These are phyloP conservation scores for Panicum virgatum DNA, from an alignment of 202 grass and related monocot genomes.

Conservation along the genomic window DNA sequence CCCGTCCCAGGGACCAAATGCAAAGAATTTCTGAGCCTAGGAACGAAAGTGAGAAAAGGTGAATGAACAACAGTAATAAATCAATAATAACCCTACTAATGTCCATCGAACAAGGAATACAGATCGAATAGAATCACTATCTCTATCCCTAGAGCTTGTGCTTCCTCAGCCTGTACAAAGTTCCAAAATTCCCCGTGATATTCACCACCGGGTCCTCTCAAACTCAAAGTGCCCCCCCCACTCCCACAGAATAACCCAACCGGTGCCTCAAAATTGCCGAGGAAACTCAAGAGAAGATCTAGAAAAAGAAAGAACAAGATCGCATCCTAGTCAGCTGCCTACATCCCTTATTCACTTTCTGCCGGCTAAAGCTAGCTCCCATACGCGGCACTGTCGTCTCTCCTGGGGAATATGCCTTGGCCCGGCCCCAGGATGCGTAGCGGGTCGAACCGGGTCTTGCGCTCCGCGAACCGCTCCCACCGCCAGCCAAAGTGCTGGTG, in stretches of 20 bases:
- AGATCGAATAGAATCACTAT: constrained; percentile 43
- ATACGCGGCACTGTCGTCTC: constrained; percentile 13
- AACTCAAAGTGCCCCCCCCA: background rate
- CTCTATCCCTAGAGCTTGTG: constrained; percentile 40
- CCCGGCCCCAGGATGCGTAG: constrained; percentile 65
- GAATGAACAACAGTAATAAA: no score
- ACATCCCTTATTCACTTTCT: constrained; percentile 17
- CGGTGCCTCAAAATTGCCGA: constrained; percentile 42
- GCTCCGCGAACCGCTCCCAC: constrained; percentile 62
- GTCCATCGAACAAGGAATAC: constrained; percentile 32
- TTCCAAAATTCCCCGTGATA: constrained; percentile 47
- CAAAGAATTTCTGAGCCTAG: background rate
- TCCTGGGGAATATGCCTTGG: constrained; percentile 76
- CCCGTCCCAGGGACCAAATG: background rate
- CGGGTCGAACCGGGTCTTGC: constrained; percentile 78
- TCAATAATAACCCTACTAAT: background rate
- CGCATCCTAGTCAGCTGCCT: constrained; percentile 30
- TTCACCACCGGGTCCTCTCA: constrained; percentile 25
- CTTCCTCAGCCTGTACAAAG: constrained; percentile 57
- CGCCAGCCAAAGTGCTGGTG: constrained; percentile 55
- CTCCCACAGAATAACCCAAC: constrained; percentile 23
- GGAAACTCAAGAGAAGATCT: constrained; percentile 30
- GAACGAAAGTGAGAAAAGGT: background rate
- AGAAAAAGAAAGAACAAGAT: constrained; percentile 31
- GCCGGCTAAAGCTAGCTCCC: constrained; percentile 33